Percentiles rank a stretch among this genome's conserved stretches.
Conservation (phyloP, 2,329 filamentous ascomycete genomes). For the Knufia fluminis region DNA sequence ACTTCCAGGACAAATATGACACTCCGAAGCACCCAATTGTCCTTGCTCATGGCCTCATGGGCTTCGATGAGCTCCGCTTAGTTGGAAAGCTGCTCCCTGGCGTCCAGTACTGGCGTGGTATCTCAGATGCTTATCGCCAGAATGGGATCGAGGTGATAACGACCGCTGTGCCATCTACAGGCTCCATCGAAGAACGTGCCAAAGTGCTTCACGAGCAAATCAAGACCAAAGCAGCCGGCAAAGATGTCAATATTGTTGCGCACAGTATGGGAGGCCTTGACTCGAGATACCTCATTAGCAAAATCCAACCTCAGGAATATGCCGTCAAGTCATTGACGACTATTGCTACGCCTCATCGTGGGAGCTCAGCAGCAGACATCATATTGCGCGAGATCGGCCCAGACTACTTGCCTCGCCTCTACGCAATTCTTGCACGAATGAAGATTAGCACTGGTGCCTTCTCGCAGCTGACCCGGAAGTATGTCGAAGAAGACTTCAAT, state of each 20-base stretch:
- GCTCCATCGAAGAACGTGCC: conserved; percentile 50
- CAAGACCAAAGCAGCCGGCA: conserved; percentile 42
- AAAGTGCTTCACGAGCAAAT: conserved; percentile 46
- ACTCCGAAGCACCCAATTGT: conserved; percentile 50
- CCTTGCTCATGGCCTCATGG: conserved; percentile 55
- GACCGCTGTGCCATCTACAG: conserved; percentile 50
- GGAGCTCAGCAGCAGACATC: conserved; percentile 52
- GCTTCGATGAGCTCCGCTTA: conserved; percentile 54
- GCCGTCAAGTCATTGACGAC: conserved; percentile 64
- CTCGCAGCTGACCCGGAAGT: conserved; percentile 49
- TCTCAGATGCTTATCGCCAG: conserved; percentile 47
- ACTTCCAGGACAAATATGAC: conserved; percentile 50
- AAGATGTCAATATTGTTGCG: conserved; percentile 57
- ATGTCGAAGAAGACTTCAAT: conserved; percentile 52
- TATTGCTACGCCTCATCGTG: conserved; percentile 52
- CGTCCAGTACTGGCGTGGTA: conserved; percentile 56
- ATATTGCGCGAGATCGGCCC: conserved; percentile 49
- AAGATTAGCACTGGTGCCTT: conserved; percentile 52
- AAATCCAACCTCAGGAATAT: conserved; percentile 52
- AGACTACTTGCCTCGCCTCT: conserved; percentile 45
- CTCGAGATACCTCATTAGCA: conserved; percentile 54
- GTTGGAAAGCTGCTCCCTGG: conserved; percentile 47
- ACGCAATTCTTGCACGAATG: conserved; percentile 46
- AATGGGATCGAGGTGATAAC: conserved; percentile 54
- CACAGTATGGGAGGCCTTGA: conserved; percentile 53